Evolutionary conservation across 495 filamentous ascomycete species (phyloP).

Genomic region (Annulohypoxylon moriforme): DNA sequence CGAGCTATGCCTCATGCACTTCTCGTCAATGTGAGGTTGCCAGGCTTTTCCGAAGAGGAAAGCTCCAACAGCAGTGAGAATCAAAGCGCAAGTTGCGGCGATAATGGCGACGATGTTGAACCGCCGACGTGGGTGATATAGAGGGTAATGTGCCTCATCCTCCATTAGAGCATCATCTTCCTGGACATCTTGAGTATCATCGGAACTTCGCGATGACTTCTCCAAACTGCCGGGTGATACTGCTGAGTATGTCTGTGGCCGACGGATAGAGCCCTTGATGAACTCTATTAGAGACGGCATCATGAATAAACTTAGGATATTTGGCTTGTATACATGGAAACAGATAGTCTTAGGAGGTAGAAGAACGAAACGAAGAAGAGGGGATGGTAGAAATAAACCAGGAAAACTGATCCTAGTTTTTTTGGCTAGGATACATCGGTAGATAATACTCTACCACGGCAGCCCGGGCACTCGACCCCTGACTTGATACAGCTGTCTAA

Average conservation of each 20-base stretch:
- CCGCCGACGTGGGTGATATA: not conserved
- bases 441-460: not conserved
- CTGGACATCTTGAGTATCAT: not conserved
- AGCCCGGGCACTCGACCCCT: too few species aligned
- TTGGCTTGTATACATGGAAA: not conserved
- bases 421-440: not conserved
- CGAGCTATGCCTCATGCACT: not conserved
- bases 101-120: not conserved
- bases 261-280: not conserved
- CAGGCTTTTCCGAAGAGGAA: not conserved
- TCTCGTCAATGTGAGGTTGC: not conserved
- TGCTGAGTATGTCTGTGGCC: not conserved
- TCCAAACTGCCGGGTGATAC: not conserved
- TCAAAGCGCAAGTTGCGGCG: not conserved
- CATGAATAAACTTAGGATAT: not conserved
- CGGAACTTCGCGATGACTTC: not conserved
- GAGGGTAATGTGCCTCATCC: not conserved
- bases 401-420: not conserved
- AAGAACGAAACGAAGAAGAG: not conserved
- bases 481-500: not conserved
- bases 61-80: not conserved
- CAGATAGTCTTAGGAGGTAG: not conserved
- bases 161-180: conserved; percentile 4
- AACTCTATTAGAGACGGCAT: not conserved
- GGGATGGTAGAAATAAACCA: not conserved